Evolutionary conservation across 2,329 filamentous ascomycete genomes (phyloP).

Genomic region (Raffaelea deltoideospora): DNA sequence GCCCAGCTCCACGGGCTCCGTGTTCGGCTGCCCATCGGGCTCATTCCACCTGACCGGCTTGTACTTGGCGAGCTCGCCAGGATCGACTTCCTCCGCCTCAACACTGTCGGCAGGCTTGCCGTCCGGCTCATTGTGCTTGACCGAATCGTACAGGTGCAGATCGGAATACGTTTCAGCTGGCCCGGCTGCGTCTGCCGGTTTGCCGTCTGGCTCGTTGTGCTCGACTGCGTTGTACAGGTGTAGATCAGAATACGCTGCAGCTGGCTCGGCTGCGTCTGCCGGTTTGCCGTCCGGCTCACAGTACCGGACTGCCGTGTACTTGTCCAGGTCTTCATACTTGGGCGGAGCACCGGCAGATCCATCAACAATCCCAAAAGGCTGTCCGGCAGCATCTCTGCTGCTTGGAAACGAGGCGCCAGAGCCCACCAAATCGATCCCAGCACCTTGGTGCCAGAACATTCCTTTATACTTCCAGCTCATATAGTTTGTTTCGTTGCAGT

Average conservation of each 20-base stretch:
- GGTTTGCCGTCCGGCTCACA: conserved; percentile 24
- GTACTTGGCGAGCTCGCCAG: conserved; percentile 9
- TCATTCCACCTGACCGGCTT: conserved; percentile 20
- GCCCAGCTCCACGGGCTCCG: conserved; percentile 8
- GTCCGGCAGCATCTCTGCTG: too few species aligned
- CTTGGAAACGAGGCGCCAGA: too few species aligned
- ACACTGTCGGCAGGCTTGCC: conserved; percentile 6
- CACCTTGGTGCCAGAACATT: conserved; percentile 11
- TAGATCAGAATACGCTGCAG: conserved; percentile 6
- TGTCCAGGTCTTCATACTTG: conserved; percentile 6
- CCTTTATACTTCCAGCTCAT: conserved; percentile 9
- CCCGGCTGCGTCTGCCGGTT: conserved; percentile 2
- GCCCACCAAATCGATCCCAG: conserved; percentile 1
- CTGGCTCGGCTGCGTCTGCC: conserved; percentile 6
- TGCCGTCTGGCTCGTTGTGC: conserved; percentile 8
- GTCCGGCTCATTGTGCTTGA: conserved; percentile 11
- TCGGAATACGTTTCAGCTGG: too few species aligned
- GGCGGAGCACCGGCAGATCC: neutral
- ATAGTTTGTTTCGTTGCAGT: conserved; percentile 3
- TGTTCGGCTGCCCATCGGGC: conserved; percentile 11
- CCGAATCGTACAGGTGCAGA: too few species aligned
- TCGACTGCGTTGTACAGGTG: conserved; percentile 10
- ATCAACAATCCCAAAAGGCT: too few species aligned
- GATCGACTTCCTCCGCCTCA: conserved; percentile 1
- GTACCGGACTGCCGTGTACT: conserved; percentile 11